Evolutionary conservation across 2,329 filamentous ascomycete genomes (phyloP).

Genomic region (Colletotrichum plurivorum): DNA sequence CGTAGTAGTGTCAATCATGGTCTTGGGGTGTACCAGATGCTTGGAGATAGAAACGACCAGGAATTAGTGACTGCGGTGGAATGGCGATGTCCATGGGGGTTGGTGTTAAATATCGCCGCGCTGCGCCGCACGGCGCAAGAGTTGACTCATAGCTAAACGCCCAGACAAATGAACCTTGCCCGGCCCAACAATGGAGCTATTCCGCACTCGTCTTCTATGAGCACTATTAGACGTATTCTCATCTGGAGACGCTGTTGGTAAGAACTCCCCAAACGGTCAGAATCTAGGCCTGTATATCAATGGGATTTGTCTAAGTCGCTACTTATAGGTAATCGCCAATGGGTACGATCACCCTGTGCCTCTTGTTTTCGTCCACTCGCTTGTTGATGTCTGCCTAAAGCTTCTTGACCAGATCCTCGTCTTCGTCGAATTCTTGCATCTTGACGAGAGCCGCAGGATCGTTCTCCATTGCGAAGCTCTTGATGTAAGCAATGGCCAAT

Average conservation of each 20-base stretch:
- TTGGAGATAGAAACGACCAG: slow-evolving; percentile 5
- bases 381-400: too few relatives aligned
- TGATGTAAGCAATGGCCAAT: background rate
- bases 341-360: too few relatives aligned
- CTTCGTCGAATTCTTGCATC: background rate
- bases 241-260: too few relatives aligned
- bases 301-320: too few relatives aligned
- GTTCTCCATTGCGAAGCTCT: background rate
- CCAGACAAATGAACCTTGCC: too few relatives aligned
- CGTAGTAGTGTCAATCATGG: background rate
- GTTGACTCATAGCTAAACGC: background rate
- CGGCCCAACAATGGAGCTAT: too few relatives aligned
- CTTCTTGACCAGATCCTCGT: background rate
- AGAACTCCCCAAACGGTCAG: too few relatives aligned
- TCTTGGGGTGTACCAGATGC: background rate
- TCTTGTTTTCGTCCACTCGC: too few relatives aligned
- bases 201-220: too few relatives aligned
- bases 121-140: background rate
- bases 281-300: too few relatives aligned
- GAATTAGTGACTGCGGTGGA: background rate
- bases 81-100: background rate
- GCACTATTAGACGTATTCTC: too few relatives aligned
- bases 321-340: too few relatives aligned
- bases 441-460: background rate
- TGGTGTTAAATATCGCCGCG: background rate